phyloP scores from a whole-genome alignment of 768 basidiomycete species.

The Strobilomyces confusus region DNA sequence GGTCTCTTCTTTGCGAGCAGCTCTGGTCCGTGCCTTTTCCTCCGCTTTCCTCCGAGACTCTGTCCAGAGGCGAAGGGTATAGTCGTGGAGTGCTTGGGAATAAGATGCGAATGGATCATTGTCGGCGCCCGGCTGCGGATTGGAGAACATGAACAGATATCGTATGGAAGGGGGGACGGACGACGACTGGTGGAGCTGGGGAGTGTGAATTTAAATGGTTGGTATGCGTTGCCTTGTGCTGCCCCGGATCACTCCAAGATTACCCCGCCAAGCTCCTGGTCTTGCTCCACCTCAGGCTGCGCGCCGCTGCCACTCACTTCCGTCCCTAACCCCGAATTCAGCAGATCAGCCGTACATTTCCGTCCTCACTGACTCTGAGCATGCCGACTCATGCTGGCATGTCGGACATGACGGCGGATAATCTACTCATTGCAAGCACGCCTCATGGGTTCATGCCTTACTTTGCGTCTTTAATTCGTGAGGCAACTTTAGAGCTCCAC shows the following conservation, averaged over 20 bases:
- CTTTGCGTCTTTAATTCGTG: not conserved
- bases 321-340: slow-evolving; percentile 1
- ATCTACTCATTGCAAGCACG: not conserved
- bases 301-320: slow-evolving; percentile 8
- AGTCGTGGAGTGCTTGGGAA: slow-evolving; percentile 62
- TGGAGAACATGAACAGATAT: slow-evolving; percentile 14
- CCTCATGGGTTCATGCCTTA: slow-evolving; percentile 1
- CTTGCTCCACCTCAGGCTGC: slow-evolving; percentile 26
- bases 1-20: slow-evolving; percentile 25
- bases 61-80: slow-evolving; percentile 64
- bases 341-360: slow-evolving; percentile 1
- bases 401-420: too few species aligned
- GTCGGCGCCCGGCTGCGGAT: slow-evolving; percentile 7
- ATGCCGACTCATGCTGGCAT: not conserved
- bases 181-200: slow-evolving; percentile 8
- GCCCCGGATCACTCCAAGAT: slow-evolving; percentile 26
- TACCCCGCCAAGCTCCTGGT: slow-evolving; percentile 19
- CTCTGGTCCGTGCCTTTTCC: slow-evolving; percentile 39
- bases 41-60: slow-evolving; percentile 60
- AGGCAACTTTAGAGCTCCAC: slow-evolving; percentile 13
- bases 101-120: slow-evolving; percentile 47
- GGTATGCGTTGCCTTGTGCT: slow-evolving; percentile 3
- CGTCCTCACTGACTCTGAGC: not conserved
- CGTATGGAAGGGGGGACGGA: not conserved
- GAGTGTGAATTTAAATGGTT: slow-evolving; percentile 28